These are phyloP conservation scores for Puccinia triticina DNA, from an alignment of 1,284 basidiomycete species.

Conservation along the genomic window DNA sequence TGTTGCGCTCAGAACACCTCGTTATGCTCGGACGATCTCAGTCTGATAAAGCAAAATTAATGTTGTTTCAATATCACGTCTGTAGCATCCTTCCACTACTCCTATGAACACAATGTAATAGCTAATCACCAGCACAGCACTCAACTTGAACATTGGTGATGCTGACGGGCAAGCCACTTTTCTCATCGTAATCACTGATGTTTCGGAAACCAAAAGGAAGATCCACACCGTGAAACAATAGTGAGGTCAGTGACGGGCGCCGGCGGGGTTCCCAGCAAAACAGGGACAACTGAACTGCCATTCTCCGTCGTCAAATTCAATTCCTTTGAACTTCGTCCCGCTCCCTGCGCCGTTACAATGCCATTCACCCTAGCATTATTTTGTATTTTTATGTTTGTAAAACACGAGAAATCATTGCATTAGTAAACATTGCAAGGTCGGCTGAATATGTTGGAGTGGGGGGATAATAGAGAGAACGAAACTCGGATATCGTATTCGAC, in stretches of 20 bases:
- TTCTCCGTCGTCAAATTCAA: conserved; percentile 51
- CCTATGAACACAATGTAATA: background rate
- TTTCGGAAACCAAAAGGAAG: background rate
- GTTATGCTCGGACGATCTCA: conserved; percentile 11
- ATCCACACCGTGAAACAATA: background rate
- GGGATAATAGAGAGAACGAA: background rate
- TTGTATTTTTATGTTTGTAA: background rate
- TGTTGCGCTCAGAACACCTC: background rate
- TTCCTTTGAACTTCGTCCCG: conserved; percentile 30
- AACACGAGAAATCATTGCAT: background rate
- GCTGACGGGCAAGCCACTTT: conserved; percentile 37
- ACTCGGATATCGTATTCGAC: conserved; percentile 48
- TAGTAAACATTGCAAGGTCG: background rate
- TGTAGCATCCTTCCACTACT: background rate
- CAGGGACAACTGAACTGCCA: conserved; percentile 48
- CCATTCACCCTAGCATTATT: conserved; percentile 46
- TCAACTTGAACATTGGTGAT: conserved; percentile 44
- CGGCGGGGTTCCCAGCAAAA: background rate
- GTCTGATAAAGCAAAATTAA: background rate
- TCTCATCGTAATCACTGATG: conserved; percentile 50
- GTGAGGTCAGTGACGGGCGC: background rate
- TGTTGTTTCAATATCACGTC: background rate
- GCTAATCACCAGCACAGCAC: background rate
- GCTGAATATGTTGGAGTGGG: background rate
- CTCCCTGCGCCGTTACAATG: conserved; percentile 38